Conservation (phyloP, 148 eudicot species). For the Cornus controversa region DNA sequence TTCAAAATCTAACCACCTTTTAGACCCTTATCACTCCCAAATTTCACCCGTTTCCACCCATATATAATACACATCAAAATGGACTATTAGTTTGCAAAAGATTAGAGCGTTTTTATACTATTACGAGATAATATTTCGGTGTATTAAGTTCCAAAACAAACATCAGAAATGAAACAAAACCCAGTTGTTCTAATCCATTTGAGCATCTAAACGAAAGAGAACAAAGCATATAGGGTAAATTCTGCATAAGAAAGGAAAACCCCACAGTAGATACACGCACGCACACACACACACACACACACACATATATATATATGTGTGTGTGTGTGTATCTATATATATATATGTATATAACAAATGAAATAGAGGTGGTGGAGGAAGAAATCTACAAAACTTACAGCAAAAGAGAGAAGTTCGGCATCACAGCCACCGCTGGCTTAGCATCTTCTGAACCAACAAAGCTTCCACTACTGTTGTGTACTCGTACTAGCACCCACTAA, state of each 20-base stretch:
- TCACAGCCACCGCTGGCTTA: slow-evolving; percentile 4
- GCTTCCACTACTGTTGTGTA: neutral
- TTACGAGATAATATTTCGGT: no score
- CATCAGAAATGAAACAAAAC: neutral
- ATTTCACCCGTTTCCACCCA: neutral
- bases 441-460: neutral
- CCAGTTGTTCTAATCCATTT: neutral
- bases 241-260: no score
- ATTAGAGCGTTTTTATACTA: no score
- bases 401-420: neutral
- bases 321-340: no score
- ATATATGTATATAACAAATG: neutral
- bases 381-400: neutral
- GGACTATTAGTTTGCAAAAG: neutral
- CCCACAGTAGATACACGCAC: neutral
- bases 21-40: neutral
- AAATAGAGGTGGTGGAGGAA: no score
- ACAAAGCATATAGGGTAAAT: neutral
- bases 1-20: neutral
- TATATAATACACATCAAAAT: neutral
- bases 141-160: neutral
- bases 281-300: neutral
- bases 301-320: neutral
- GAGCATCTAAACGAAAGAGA: neutral
- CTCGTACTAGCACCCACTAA: neutral